These are phyloP conservation scores for Choiromyces venosus DNA, from an alignment of 495 filamentous ascomycete species.

Conservation along the genomic window DNA sequence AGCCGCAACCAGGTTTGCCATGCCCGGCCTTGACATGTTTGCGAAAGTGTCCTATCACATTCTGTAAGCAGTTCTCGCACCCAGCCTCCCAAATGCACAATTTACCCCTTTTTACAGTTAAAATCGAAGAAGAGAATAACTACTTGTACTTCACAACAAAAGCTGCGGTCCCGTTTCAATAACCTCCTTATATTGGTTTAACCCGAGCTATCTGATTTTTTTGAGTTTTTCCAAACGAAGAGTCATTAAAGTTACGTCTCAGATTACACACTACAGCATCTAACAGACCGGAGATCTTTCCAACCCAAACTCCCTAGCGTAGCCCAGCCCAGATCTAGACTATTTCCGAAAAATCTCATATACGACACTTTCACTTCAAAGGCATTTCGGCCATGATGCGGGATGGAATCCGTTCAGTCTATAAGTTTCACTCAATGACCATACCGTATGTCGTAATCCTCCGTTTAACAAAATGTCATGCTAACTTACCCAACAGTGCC, in stretches of 20 bases:
- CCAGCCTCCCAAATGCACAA: neutral
- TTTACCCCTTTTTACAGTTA: neutral
- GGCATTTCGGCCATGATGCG: neutral
- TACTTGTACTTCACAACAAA: neutral
- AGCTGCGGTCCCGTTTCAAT: neutral
- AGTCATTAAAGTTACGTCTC: neutral
- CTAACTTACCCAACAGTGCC: neutral
- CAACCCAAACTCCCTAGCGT: neutral
- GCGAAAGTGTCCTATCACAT: neutral
- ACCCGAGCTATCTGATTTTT: neutral
- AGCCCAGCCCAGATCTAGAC: neutral
- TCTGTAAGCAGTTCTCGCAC: neutral
- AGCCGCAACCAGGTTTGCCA: neutral
- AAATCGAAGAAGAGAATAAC: no score
- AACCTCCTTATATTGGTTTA: neutral
- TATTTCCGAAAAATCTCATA: neutral
- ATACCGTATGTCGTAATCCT: neutral
- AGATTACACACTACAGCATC: neutral
- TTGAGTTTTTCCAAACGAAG: neutral
- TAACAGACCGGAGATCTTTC: neutral
- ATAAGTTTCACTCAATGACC: neutral
- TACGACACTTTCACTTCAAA: neutral
- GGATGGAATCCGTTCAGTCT: neutral
- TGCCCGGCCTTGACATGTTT: neutral
- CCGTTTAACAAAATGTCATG: neutral